Evolutionary conservation across 2,329 filamentous ascomycete species (phyloP).

Genomic region (Cladophialophora exuberans): DNA sequence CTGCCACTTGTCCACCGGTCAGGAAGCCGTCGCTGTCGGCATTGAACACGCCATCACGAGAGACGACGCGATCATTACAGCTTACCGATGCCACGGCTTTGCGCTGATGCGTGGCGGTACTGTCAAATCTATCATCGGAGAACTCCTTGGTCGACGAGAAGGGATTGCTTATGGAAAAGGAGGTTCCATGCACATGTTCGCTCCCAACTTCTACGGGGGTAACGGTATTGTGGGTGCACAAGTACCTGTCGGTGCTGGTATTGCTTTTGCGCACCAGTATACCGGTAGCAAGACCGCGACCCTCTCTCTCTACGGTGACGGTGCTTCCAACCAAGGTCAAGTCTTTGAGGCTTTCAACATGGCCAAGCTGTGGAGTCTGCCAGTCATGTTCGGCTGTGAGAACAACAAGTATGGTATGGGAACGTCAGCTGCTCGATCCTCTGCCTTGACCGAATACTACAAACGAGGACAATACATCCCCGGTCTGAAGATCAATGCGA

Average conservation of each 20-base stretch:
- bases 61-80: slow-evolving; percentile 92
- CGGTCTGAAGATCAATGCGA: slow-evolving; percentile 98
- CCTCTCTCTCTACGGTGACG: slow-evolving; percentile 93
- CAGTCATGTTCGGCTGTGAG: slow-evolving; percentile 95
- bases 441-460: slow-evolving; percentile 98
- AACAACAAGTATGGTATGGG: slow-evolving; percentile 99
- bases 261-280: slow-evolving; percentile 98
- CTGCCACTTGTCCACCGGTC: slow-evolving; percentile 96
- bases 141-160: slow-evolving; percentile 90
- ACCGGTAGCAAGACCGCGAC: slow-evolving; percentile 81
- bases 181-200: slow-evolving; percentile 99
- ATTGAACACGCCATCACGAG: slow-evolving; percentile 95
- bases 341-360: slow-evolving; percentile 99
- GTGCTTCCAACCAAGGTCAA: slow-evolving; percentile 98
- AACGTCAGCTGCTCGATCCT: slow-evolving; percentile 90
- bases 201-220: slow-evolving; percentile 95
- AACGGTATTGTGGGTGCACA: slow-evolving; percentile 99
- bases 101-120: slow-evolving; percentile 92
- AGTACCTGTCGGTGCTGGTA: slow-evolving; percentile 93
- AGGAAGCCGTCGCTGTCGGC: slow-evolving; percentile 95
- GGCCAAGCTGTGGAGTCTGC: slow-evolving; percentile 98
- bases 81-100: slow-evolving; percentile 99
- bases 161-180: slow-evolving; percentile 99
- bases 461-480: slow-evolving; percentile 99
- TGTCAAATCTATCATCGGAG: slow-evolving; percentile 91